Conservation (phyloP, 768 basidiomycete species). For the Gloeophyllum trabeum region DNA sequence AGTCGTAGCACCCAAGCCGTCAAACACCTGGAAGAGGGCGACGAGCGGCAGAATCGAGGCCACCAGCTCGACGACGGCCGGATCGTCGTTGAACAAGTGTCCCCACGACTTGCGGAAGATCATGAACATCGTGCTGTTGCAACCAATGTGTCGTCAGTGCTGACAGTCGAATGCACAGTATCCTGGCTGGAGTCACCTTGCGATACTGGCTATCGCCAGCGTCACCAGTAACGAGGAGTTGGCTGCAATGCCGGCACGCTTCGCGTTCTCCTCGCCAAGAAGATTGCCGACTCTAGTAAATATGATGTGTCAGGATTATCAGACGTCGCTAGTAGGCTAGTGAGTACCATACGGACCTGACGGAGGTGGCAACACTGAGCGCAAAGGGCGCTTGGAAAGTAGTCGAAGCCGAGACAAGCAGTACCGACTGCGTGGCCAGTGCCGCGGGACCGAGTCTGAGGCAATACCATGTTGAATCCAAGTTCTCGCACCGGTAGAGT, state of each 20-base stretch:
- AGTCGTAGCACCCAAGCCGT: slow-evolving; percentile 57
- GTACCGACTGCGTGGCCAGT: slow-evolving; percentile 83
- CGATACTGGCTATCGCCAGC: slow-evolving; percentile 49
- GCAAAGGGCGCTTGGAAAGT: slow-evolving; percentile 82
- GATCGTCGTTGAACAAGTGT: slow-evolving; percentile 48
- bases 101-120: slow-evolving; percentile 39
- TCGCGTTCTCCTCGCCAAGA: slow-evolving; percentile 68
- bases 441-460: slow-evolving; percentile 63
- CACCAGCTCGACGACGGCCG: slow-evolving; percentile 34
- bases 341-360: slow-evolving; percentile 40
- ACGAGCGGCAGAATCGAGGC: slow-evolving; percentile 48
- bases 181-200: slow-evolving; percentile 42
- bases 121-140: slow-evolving; percentile 27
- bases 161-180: neutral
- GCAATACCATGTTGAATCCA: slow-evolving; percentile 11
- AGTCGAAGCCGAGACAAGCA: slow-evolving; percentile 63
- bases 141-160: neutral
- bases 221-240: slow-evolving; percentile 56
- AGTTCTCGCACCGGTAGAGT: neutral
- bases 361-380: slow-evolving; percentile 72
- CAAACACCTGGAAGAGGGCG: slow-evolving; percentile 77
- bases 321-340: slow-evolving; percentile 9
- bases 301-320: slow-evolving; percentile 5
- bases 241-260: slow-evolving; percentile 61
- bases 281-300: slow-evolving; percentile 70